Evolutionary conservation across 2,329 filamentous ascomycete genomes (phyloP), one percentile per base, ranked within the genome.

Genomic region (Paracamarosporium sp.): DNA sequence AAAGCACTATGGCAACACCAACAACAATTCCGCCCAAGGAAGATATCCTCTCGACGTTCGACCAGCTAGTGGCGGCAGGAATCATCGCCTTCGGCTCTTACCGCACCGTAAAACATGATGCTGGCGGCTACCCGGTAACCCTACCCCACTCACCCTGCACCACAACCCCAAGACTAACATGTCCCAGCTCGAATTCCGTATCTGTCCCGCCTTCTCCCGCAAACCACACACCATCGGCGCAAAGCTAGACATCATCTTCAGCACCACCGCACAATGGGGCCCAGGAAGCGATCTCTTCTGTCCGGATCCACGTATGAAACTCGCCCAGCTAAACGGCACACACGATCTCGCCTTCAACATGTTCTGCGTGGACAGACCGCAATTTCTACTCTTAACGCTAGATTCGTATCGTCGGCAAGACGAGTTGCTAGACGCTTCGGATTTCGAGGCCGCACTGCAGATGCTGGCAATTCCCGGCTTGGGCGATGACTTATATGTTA

Each of bases 281-380:
- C 70, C 72, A 24, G 73, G 72, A 4, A 73, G 69, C 62, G 73
- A 76, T 36, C 79, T 83, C 61, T 80, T 80, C 56, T 79, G 79
- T 53, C 74, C 74, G 43, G 74, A 80, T 44, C 66, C 74, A 0
- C 78, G 78, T n/a, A 76, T 80, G 41, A 76, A 80, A 15, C 64
- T 85, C 12, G 67, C 68, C 0, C 65, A 69, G 13, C 61, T 83
- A 13, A 79, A 77, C 17, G 50, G 40, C 15, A 79, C 80, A 0
- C 82, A 85, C 55, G 66, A 80, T 17, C 70, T 85, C 7, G 72
- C 78, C 1, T 67, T 81, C 56, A 85, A 85, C 67, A 79, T 81
- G 53, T 85, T 82, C 61, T 79, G 78, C 55, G 79, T 80, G 13
- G 81, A 80, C 56, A 65, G 79, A 8, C 81, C 82, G 3, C 82